Base-by-base conservation (phyloP, 2,329 filamentous ascomycete species). In the Colletotrichum horii region DNA sequence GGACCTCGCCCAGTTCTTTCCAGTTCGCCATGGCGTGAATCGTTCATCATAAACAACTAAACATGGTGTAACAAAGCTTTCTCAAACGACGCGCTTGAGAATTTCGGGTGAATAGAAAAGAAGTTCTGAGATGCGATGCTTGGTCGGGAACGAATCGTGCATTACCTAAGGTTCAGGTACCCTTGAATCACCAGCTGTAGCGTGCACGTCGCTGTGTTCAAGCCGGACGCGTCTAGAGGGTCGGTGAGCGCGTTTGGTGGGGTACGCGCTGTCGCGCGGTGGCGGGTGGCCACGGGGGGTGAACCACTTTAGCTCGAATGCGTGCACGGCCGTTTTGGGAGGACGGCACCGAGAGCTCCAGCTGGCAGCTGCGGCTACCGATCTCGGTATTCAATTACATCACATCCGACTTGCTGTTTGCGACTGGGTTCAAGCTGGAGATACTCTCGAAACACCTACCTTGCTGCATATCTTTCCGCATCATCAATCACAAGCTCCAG, bases 1-100 rank as follows among this genome's bases (percentile, higher is more conserved):
- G 88, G 78, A 89, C 84, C 80, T 88, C 87, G 79, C 88, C 88
- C 81, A 87, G 80, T 79, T 87, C 86, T 84, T 85, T 89, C 88
- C 88, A 89, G 78, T 85, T 85, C 72, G 81, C 82, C 88, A 89
- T 89, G 78, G 65, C 82, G 70, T 70, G 28, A 38, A 61, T 55
- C 71, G 30, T 65, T 74, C 77, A 78, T 78, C 55, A 78, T 78
- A 69, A 68, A 70, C 38, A 62, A 30, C 14, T 71, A 61, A 58
- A 56, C 73, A 76, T 69, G 24, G 24, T 66, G 19, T 36, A 58
- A 28, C 26, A 28, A 66, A 28, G 30, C 32, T 26, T 22, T 52
- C 43, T 22, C 12, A 24, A 28, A 24, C 36, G 34, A 22, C 22
- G 52, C n/a, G 55, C 43, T 22, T 24, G 4, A 14, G 16, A n/a